Evolutionary conservation across 1,139 yeast species (phyloP).

Genomic region (Lodderomyces elongisporus): DNA sequence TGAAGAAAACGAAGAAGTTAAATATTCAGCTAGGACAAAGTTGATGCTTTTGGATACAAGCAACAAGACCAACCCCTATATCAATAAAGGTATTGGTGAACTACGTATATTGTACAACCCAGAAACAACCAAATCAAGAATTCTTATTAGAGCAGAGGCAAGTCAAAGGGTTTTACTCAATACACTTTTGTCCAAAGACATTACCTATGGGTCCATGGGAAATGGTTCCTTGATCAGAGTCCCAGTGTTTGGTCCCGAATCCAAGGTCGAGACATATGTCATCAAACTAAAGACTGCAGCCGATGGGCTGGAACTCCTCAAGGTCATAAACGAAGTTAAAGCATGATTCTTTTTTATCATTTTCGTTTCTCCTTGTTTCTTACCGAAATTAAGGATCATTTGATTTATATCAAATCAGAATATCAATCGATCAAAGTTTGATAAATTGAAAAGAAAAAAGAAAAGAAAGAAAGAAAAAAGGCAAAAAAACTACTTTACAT

Average conservation of each 20-base stretch:
- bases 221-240: slow-evolving; percentile 56
- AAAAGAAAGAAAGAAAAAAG: too few species aligned
- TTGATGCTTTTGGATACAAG: slow-evolving; percentile 56
- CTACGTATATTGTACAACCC: slow-evolving; percentile 64
- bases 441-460: too few species aligned
- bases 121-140: slow-evolving; percentile 59
- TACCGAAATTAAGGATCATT: too few species aligned
- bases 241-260: slow-evolving; percentile 44
- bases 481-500: not conserved
- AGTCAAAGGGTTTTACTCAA: slow-evolving; percentile 78
- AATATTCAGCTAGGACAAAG: slow-evolving; percentile 67
- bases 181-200: slow-evolving; percentile 45
- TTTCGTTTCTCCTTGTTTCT: too few species aligned
- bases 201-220: slow-evolving; percentile 54
- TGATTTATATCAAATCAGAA: too few species aligned
- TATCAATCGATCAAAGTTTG: too few species aligned
- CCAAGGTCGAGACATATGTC: slow-evolving; percentile 55
- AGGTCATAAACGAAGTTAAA: too few species aligned
- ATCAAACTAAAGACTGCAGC: slow-evolving; percentile 60
- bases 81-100: slow-evolving; percentile 74
- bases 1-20: slow-evolving; percentile 72
- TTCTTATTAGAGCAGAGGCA: slow-evolving; percentile 84
- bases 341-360: too few species aligned
- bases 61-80: slow-evolving; percentile 47
- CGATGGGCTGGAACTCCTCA: slow-evolving; percentile 66